Percentiles rank a stretch among this genome's conserved stretches.
These are phyloP conservation scores for Trichoderma virens DNA, from an alignment of 495 filamentous ascomycete genomes.

Conservation along the genomic window DNA sequence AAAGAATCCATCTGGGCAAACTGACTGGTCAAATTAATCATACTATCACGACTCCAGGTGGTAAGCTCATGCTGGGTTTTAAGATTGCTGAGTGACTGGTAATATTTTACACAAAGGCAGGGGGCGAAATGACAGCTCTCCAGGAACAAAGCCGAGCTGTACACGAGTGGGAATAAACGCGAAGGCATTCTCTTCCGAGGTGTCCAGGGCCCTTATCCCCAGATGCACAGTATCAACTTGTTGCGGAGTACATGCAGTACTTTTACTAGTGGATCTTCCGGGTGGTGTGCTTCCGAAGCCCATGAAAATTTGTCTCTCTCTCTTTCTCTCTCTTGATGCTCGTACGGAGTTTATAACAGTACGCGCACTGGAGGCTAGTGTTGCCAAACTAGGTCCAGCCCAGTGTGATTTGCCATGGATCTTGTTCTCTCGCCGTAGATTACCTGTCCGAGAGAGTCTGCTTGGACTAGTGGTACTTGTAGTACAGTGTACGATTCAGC, in stretches of 20 bases:
- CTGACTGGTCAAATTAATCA: neutral
- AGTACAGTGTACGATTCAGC: neutral
- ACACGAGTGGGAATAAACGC: neutral
- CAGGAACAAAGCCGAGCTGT: constrained; percentile 1
- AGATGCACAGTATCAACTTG: neutral
- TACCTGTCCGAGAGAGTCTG: too few species aligned
- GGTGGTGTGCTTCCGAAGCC: constrained; percentile 4
- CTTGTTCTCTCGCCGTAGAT: neutral
- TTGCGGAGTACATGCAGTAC: neutral
- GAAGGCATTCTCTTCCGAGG: neutral
- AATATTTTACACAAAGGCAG: neutral
- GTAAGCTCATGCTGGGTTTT: neutral
- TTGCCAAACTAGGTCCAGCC: neutral
- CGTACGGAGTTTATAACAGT: neutral
- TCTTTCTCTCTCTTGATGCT: neutral
- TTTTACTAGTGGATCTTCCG: neutral
- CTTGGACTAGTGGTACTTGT: too few species aligned
- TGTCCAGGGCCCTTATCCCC: neutral
- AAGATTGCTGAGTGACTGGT: constrained; percentile 2
- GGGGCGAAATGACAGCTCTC: neutral
- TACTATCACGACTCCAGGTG: neutral
- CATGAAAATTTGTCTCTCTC: neutral
- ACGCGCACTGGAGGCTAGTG: neutral
- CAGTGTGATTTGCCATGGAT: neutral
- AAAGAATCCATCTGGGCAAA: neutral